Percentiles rank a stretch among this genome's conserved stretches.
Evolutionary conservation across 2,329 filamentous ascomycete genomes (phyloP).

Genomic region (Beauveria sp.): DNA sequence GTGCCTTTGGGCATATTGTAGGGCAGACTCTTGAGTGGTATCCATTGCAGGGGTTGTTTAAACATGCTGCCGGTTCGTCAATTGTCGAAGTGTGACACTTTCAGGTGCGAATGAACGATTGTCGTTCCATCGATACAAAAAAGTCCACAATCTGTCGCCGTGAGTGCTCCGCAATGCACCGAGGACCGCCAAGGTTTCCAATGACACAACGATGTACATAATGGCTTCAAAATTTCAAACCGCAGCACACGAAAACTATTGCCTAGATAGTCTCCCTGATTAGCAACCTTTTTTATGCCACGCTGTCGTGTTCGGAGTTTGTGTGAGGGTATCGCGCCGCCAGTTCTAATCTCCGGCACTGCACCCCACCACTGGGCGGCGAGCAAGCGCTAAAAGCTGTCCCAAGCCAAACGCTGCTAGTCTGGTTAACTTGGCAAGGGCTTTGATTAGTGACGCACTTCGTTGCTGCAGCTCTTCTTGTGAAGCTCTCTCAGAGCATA

Average conservation of each 20-base stretch:
- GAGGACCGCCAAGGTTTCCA: neutral
- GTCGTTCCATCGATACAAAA: neutral
- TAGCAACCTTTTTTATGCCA: too few relatives aligned
- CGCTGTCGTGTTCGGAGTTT: neutral
- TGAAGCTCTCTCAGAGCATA: neutral
- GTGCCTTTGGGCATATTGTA: slow-evolving; percentile 5
- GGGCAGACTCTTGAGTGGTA: neutral
- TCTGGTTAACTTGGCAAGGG: too few relatives aligned
- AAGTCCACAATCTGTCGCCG: neutral
- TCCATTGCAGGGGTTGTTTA: neutral
- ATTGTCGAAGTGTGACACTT: neutral
- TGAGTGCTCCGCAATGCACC: too few relatives aligned
- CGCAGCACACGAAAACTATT: neutral
- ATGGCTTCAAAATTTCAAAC: neutral
- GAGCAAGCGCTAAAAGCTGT: neutral
- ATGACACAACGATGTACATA: neutral
- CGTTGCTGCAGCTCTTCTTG: neutral
- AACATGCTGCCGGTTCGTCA: neutral
- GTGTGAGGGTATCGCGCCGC: neutral
- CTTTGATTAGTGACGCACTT: neutral
- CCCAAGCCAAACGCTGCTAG: neutral
- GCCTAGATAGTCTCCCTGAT: too few relatives aligned
- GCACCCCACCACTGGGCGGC: neutral
- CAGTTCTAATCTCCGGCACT: neutral
- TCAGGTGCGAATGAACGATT: neutral